Evolutionary conservation across 345 rosid genomes (phyloP).

Genomic region (Garcia nutans): DNA sequence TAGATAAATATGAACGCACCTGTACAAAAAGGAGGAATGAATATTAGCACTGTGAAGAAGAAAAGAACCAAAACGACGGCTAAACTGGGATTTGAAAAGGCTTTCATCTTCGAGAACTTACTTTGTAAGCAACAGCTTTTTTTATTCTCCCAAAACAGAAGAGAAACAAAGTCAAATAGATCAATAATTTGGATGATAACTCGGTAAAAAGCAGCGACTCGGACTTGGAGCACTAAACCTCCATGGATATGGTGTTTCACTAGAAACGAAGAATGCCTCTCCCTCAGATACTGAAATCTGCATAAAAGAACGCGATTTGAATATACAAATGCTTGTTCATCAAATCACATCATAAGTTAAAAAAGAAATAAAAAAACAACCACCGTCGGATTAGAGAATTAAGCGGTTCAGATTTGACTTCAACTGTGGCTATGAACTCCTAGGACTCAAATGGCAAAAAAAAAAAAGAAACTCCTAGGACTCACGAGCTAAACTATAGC

Average conservation of each 20-base stretch:
- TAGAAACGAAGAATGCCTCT: neutral
- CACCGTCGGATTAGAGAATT: conserved; percentile 34
- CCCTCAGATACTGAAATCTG: conserved; percentile 30
- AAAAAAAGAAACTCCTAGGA: conserved; percentile 11
- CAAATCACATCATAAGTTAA: conserved; percentile 23
- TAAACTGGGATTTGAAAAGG: conserved; percentile 7
- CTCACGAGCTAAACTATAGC: conserved; percentile 30
- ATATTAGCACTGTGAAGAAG: conserved; percentile 20
- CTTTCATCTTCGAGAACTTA: conserved; percentile 25
- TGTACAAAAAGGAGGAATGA: conserved; percentile 12
- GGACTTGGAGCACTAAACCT: conserved; percentile 8
- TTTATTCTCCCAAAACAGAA: conserved; percentile 3
- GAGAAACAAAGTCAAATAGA: conserved; percentile 14
- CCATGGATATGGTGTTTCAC: conserved; percentile 13
- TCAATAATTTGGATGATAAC: neutral
- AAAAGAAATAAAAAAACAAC: neutral
- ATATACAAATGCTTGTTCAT: conserved; percentile 1
- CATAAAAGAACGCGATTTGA: conserved; percentile 14
- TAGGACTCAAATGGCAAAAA: conserved; percentile 16
- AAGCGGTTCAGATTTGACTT: conserved; percentile 35
- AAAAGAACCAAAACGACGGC: conserved; percentile 16
- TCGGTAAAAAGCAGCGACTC: conserved; percentile 14
- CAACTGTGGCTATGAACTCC: conserved; percentile 11
- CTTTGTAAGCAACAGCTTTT: neutral
- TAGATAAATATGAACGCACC: conserved; percentile 19